Conservation (phyloP, 176 grass and related monocot species). For the Juncus inflexus region DNA sequence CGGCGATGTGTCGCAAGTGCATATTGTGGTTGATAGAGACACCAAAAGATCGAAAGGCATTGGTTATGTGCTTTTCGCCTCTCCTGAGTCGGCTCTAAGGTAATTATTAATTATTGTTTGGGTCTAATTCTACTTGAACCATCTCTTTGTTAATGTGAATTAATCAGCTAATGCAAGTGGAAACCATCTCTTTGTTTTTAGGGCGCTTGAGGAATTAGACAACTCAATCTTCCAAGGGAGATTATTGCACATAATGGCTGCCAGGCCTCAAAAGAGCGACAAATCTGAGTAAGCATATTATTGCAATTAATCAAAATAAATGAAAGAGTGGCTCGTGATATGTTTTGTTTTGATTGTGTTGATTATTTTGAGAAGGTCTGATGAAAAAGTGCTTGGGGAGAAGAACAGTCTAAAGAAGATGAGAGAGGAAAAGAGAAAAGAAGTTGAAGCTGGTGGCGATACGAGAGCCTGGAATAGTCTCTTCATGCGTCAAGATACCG, state of each 20-base stretch:
- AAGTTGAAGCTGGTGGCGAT: conserved; percentile 82
- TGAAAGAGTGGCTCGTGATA: not conserved
- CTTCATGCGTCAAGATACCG: conserved; percentile 86
- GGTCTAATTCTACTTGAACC: not conserved
- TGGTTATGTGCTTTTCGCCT: conserved; percentile 76
- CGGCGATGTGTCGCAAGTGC: conserved; percentile 74
- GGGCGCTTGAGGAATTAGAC: conserved; percentile 89
- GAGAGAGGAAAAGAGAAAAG: conserved; percentile 76
- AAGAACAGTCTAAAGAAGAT: conserved; percentile 81
- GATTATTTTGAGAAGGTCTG: conserved; percentile 45
- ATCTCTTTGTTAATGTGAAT: conserved; percentile 6
- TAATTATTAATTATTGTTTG: conserved; percentile 28
- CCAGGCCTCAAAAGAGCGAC: conserved; percentile 72
- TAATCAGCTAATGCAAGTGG: conserved; percentile 3
- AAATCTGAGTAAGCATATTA: conserved; percentile 58
- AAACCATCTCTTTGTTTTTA: conserved; percentile 24
- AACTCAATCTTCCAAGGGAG: conserved; percentile 95
- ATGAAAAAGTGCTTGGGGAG: conserved; percentile 31
- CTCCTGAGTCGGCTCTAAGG: conserved; percentile 86
- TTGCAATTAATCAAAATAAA: not conserved
- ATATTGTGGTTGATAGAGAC: conserved; percentile 79
- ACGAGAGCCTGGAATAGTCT: conserved; percentile 88
- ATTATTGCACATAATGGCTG: conserved; percentile 70
- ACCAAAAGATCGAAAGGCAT: conserved; percentile 83
- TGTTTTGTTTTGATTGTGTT: conserved; percentile 12